A percentile compares a stretch with the other conserved stretches of the same genome.
phyloP scores from a whole-genome alignment of 768 basidiomycete genomes.

The Lepiota subincarnata region DNA sequence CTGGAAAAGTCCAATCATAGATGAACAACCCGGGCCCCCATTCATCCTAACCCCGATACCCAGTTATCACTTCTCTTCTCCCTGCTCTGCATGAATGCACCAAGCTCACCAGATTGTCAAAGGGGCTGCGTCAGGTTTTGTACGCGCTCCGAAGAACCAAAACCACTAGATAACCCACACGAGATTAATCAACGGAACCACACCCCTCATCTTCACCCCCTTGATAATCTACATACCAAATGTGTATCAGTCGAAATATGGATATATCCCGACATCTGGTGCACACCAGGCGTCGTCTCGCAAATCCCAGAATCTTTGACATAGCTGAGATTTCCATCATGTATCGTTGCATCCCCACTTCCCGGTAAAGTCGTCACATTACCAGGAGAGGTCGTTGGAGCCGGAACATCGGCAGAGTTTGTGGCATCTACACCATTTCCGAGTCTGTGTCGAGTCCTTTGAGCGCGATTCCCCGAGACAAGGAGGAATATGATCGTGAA shows the following conservation, averaged over 20 bases:
- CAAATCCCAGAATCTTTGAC: slow-evolving; percentile 7
- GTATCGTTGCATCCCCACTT: not conserved
- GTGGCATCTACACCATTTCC: too few species aligned
- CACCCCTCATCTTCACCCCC: not conserved
- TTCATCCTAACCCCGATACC: not conserved
- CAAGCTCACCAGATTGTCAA: slow-evolving; percentile 65
- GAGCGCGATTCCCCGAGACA: too few species aligned
- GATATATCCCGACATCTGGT: slow-evolving; percentile 60
- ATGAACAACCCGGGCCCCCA: slow-evolving; percentile 47
- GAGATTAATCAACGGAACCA: not conserved
- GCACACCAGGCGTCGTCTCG: slow-evolving; percentile 58
- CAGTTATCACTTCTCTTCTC: not conserved
- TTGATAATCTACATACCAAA: slow-evolving; percentile 36
- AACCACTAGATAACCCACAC: slow-evolving; percentile 40
- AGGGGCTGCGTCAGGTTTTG: slow-evolving; percentile 55
- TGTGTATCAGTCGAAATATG: slow-evolving; percentile 52
- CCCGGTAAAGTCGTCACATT: not conserved
- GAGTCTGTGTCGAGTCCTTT: too few species aligned
- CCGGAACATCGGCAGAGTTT: not conserved
- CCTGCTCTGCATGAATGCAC: slow-evolving; percentile 31
- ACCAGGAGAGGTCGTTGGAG: not conserved
- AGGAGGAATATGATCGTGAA: too few species aligned
- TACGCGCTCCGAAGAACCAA: slow-evolving; percentile 65
- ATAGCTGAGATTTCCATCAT: not conserved
- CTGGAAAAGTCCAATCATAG: slow-evolving; percentile 65